phyloP scores from a whole-genome alignment of 805 yeast genomes.

The Ogataea chonburiensis region DNA sequence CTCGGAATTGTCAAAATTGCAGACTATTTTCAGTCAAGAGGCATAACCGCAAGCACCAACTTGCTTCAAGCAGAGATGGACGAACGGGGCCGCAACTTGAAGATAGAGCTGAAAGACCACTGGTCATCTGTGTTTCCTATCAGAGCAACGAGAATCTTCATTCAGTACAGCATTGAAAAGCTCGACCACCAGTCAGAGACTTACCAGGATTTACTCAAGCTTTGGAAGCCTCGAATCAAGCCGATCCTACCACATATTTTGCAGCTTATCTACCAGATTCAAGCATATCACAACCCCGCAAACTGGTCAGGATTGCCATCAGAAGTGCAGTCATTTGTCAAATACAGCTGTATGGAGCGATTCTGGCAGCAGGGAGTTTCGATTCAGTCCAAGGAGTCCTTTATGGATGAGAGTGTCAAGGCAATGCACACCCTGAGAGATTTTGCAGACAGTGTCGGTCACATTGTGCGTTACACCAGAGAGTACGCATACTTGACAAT shows the following conservation, averaged over 20 bases:
- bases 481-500: slow-evolving; percentile 92
- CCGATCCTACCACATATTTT: slow-evolving; percentile 90
- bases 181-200: slow-evolving; percentile 76
- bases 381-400: slow-evolving; percentile 88
- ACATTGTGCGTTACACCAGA: slow-evolving; percentile 89
- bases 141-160: slow-evolving; percentile 89
- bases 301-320: slow-evolving; percentile 87
- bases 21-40: slow-evolving; percentile 79
- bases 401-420: slow-evolving; percentile 88
- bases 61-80: slow-evolving; percentile 82
- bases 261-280: slow-evolving; percentile 84
- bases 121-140: slow-evolving; percentile 96
- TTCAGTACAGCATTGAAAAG: slow-evolving; percentile 94
- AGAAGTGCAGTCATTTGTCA: slow-evolving; percentile 91
- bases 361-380: slow-evolving; percentile 99
- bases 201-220: slow-evolving; percentile 60
- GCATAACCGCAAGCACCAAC: slow-evolving; percentile 74
- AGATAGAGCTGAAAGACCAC: slow-evolving; percentile 76
- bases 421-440: slow-evolving; percentile 93
- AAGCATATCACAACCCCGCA: slow-evolving; percentile 89
- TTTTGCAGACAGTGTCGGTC: slow-evolving; percentile 97
- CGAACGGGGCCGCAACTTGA: slow-evolving; percentile 76
- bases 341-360: slow-evolving; percentile 83
- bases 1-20: slow-evolving; percentile 94
- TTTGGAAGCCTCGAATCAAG: slow-evolving; percentile 93